Evolutionary conservation across 164 flowering plant species (phyloP).

Genomic region (Piper betle): DNA sequence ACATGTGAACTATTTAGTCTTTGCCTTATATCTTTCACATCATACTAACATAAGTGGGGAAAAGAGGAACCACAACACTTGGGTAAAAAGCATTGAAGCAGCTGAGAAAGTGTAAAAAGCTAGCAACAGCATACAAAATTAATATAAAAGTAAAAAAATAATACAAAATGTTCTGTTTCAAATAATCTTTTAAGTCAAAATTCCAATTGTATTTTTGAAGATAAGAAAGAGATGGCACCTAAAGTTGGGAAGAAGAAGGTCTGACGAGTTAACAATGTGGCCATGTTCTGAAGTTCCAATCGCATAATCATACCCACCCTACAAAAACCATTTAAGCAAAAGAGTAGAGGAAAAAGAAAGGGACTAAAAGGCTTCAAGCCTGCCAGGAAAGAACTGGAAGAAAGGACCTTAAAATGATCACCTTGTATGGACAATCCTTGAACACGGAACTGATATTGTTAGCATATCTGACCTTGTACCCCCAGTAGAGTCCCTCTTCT

Average conservation of each 20-base stretch:
- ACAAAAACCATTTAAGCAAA: constrained; percentile 6
- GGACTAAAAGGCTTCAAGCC: neutral
- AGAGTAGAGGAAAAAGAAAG: neutral
- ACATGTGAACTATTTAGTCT: neutral
- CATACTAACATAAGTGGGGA: neutral
- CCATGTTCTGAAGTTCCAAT: constrained; percentile 99
- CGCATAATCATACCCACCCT: constrained; percentile 83
- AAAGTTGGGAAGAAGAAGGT: constrained; percentile 58
- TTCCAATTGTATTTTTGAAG: neutral
- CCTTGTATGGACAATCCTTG: constrained; percentile 66
- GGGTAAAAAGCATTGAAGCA: no score
- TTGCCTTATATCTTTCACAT: neutral
- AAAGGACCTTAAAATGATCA: constrained; percentile 11
- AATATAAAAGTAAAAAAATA: no score
- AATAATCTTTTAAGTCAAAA: no score
- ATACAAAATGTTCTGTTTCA: no score
- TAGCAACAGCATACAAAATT: no score
- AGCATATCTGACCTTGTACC: constrained; percentile 92
- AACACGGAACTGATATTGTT: constrained; percentile 58
- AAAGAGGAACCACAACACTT: no score
- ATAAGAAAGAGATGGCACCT: constrained; percentile 26
- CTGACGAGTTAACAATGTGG: constrained; percentile 47
- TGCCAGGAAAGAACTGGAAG: neutral
- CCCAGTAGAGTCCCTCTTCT: constrained; percentile 79
- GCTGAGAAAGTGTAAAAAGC: no score